Base-by-base conservation (phyloP, 768 basidiomycete genomes). In the Leucosporidium yakuticum region DNA sequence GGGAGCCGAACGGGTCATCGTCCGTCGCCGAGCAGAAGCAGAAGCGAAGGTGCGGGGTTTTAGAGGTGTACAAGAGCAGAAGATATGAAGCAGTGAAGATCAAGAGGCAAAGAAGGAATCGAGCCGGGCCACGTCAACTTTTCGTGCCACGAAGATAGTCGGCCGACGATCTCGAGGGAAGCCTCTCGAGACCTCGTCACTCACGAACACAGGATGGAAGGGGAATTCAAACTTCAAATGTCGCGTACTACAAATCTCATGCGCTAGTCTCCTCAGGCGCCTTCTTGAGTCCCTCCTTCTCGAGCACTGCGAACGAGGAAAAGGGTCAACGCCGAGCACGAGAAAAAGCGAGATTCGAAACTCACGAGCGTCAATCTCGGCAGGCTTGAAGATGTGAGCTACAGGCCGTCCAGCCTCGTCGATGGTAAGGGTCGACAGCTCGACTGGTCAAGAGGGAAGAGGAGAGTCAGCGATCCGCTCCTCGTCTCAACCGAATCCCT, bases 371-470 rank as follows among this genome's bases (percentile, higher is more conserved):
- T 77, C 77, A 23, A 77, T 75, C 71, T 78, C 77, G 50, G 62
- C 62, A 27, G 75, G 74, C 54, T 67, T 67, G 56, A 76, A 76
- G 70, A 78, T 74, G 49, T 75, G 70, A 19, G 73, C 71, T 32
- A 72, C 34, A 23, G 76, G 75, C 32, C 70, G 64, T 4, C 71
- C 69, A 25, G 74, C 73, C 54, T 79, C 80, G 77, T 96, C 91
- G 11, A 95, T 81, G 4, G 90, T 93, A 77, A 99, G 81, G 15
- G 92, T 92, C 14, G 96, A 92, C 77, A 99, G 93, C 79, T 99
- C 96, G 77, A 99, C 96, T 97, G 73, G n/a, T n/a, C n/a, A n/a
- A 19, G 63, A 63, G 27, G 60, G 61, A 60, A 55, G 69, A 49
- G 32, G 58, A 20, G 50, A 60, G 69, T 67, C 47, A 47, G 44